phyloP scores from a whole-genome alignment of 2,329 filamentous ascomycete genomes.

The Venturiaceae sp. region DNA sequence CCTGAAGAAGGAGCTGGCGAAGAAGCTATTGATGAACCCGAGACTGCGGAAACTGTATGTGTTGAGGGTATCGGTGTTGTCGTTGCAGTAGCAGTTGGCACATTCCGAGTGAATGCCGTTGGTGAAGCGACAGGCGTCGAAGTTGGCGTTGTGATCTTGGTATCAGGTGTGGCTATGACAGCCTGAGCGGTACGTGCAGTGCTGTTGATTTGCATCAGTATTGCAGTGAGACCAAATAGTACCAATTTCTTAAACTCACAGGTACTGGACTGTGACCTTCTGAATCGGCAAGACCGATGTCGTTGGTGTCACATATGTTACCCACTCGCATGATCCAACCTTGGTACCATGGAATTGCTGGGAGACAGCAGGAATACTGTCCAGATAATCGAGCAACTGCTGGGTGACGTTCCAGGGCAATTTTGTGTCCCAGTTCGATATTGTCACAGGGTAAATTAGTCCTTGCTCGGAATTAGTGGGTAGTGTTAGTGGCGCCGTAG shows the following conservation, averaged over 20 bases:
- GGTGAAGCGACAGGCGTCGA: too few relatives aligned
- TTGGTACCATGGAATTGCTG: background rate
- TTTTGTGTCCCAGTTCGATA: background rate
- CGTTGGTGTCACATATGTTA: background rate
- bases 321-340: background rate
- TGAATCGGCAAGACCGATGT: background rate
- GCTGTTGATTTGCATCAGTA: too few relatives aligned
- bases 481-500: background rate
- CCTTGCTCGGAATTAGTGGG: background rate
- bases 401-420: background rate
- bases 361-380: background rate
- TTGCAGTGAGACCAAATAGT: too few relatives aligned
- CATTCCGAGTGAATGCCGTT: too few relatives aligned
- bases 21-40: too few relatives aligned
- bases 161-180: too few relatives aligned
- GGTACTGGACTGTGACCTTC: background rate
- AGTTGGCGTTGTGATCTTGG: too few relatives aligned
- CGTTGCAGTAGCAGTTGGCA: too few relatives aligned
- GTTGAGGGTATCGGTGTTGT: too few relatives aligned
- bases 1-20: too few relatives aligned
- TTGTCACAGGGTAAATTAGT: background rate
- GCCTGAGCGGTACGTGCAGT: too few relatives aligned
- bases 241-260: background rate
- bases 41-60: too few relatives aligned
- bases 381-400: background rate